These are phyloP conservation scores for Colletotrichum karsti DNA, from an alignment of 2,329 filamentous ascomycete species.

Conservation along the genomic window DNA sequence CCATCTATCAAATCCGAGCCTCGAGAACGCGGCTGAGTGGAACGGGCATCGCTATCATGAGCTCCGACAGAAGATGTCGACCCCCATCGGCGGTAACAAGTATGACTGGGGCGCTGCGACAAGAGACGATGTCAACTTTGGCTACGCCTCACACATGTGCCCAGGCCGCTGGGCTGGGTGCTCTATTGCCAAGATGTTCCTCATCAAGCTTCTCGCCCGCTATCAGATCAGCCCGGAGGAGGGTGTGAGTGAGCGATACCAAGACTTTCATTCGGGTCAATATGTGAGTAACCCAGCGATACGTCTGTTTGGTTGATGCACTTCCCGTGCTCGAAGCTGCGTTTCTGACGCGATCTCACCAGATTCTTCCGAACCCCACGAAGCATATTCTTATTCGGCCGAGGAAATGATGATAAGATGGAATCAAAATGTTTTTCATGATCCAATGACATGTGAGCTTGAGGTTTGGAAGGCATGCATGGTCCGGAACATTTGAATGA, in stretches of 20 bases:
- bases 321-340: too few relatives aligned
- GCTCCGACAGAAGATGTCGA: constrained; percentile 1
- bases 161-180: constrained; percentile 24
- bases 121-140: constrained; percentile 23
- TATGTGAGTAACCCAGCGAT: constrained; percentile 6
- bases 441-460: too few relatives aligned
- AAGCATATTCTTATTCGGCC: constrained; percentile 6
- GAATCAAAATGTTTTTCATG: too few relatives aligned
- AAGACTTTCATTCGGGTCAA: constrained; percentile 17
- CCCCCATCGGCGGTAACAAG: neutral
- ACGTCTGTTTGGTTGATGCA: too few relatives aligned
- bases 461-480: too few relatives aligned
- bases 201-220: constrained; percentile 12
- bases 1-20: constrained; percentile 12
- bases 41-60: constrained; percentile 21
- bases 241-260: constrained; percentile 9
- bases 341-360: neutral
- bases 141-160: constrained; percentile 25
- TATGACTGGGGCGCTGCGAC: constrained; percentile 22
- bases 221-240: constrained; percentile 8
- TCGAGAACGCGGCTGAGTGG: constrained; percentile 10
- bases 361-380: constrained; percentile 13
- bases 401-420: neutral
- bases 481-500: too few relatives aligned
- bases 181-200: constrained; percentile 27